Percentiles rank a stretch among this genome's conserved stretches.
These are phyloP conservation scores for Tetradesmus obliquus DNA, from an alignment of 139 green algal species.

Conservation along the genomic window DNA sequence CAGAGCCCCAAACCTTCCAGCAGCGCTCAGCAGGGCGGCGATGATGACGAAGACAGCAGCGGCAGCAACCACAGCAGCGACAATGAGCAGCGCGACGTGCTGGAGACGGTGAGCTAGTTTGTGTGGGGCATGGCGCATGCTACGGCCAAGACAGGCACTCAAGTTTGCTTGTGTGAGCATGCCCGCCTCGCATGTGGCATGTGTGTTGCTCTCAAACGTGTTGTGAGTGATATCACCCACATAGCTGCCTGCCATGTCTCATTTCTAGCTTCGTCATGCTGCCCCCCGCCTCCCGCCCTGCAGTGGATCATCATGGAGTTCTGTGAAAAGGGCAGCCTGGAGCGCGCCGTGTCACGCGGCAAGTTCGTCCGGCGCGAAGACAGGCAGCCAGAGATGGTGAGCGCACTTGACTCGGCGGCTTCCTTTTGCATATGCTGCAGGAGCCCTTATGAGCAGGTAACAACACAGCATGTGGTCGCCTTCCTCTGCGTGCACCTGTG, in stretches of 20 bases:
- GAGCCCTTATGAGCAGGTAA: neutral
- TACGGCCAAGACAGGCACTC: too few species aligned
- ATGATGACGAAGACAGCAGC: neutral
- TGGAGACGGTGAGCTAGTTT: neutral
- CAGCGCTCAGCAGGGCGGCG: neutral
- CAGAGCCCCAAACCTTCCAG: neutral
- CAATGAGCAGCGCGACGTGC: neutral
- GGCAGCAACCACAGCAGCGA: slow-evolving; percentile 31
- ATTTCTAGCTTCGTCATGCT: neutral
- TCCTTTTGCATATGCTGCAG: neutral
- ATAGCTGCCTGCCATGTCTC: neutral
- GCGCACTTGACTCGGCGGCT: neutral
- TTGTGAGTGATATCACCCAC: neutral
- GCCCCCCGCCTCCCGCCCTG: neutral
- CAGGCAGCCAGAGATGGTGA: slow-evolving; percentile 36
- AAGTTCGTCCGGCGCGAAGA: slow-evolving; percentile 30
- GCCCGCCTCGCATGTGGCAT: neutral
- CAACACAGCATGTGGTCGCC: neutral
- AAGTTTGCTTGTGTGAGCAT: too few species aligned
- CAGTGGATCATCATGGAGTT: slow-evolving; percentile 34
- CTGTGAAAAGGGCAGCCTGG: slow-evolving; percentile 41
- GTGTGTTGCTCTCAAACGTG: neutral
- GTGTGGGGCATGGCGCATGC: neutral
- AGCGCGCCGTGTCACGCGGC: slow-evolving; percentile 15
- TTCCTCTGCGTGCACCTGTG: neutral